Percentiles rank a stretch among this genome's conserved stretches.
Evolutionary conservation across 306 rosid species (phyloP).

Genomic region (Vigna nakashimae): DNA sequence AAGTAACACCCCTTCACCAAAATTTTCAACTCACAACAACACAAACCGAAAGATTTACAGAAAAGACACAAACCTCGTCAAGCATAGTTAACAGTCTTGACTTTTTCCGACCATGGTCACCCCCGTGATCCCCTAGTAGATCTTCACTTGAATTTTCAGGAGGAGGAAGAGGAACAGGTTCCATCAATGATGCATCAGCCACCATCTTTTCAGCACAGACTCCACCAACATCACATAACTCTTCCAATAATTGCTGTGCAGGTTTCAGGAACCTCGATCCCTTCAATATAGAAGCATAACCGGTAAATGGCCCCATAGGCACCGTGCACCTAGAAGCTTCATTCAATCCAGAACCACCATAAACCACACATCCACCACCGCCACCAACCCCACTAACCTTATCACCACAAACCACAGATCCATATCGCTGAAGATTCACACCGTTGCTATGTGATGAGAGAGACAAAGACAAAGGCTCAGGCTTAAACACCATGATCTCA

Average conservation of each 20-base stretch:
- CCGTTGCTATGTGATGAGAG: conserved; percentile 59
- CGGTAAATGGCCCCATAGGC: conserved; percentile 77
- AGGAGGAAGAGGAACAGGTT: conserved; percentile 51
- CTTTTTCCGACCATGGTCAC: conserved; percentile 53
- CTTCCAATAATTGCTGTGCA: conserved; percentile 73
- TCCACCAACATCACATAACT: conserved; percentile 69
- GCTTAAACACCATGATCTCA: conserved; percentile 58
- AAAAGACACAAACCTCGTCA: conserved; percentile 67
- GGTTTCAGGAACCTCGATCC: conserved; percentile 86
- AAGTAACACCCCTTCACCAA: conserved; percentile 3
- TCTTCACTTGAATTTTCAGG: conserved; percentile 57
- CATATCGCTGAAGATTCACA: conserved; percentile 59
- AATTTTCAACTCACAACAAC: neutral
- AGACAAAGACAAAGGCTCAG: conserved; percentile 79
- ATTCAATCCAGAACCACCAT: conserved; percentile 40
- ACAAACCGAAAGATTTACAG: neutral
- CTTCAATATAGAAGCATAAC: conserved; percentile 77
- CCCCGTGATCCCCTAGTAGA: conserved; percentile 47
- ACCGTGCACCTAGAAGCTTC: conserved; percentile 50
- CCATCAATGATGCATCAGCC: conserved; percentile 61
- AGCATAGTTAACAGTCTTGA: conserved; percentile 80
- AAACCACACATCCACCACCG: conserved; percentile 45
- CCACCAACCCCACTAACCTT: conserved; percentile 30
- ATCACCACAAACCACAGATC: conserved; percentile 47
- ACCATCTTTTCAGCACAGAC: conserved; percentile 49